These are phyloP conservation scores for Pythium myriotylum DNA, from an alignment of 352 stramenopile species.

Conservation along the genomic window DNA sequence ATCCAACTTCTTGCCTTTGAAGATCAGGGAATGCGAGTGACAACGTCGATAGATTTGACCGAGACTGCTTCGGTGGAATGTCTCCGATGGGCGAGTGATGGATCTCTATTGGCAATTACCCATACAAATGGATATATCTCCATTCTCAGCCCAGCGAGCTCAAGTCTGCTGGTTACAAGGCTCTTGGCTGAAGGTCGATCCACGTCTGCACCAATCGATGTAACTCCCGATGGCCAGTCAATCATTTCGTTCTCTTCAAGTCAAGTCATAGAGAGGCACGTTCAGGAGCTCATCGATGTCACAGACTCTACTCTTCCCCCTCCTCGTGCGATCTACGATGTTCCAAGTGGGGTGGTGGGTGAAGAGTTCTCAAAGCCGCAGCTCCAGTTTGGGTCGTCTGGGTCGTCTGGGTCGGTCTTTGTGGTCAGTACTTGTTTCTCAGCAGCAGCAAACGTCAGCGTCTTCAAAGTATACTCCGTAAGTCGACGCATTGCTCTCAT, in stretches of 20 bases:
- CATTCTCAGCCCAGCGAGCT: slow-evolving; percentile 7
- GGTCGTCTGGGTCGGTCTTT: background rate
- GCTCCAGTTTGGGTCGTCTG: background rate
- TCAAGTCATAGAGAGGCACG: slow-evolving; percentile 1
- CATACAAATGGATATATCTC: slow-evolving; percentile 1
- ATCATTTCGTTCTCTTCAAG: background rate
- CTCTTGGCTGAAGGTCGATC: background rate
- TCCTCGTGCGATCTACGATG: background rate
- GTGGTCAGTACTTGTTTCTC: background rate
- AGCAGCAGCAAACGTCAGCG: background rate
- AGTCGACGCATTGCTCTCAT: background rate
- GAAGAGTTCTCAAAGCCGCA: background rate
- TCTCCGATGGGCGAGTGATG: slow-evolving; percentile 17
- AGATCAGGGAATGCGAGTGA: slow-evolving; percentile 16
- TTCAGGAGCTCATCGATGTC: slow-evolving; percentile 1
- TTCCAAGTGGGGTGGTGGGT: background rate
- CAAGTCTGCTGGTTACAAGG: background rate
- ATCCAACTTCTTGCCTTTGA: slow-evolving; percentile 29
- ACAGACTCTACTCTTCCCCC: background rate
- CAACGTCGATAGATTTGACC: slow-evolving; percentile 19
- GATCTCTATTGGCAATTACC: slow-evolving; percentile 4
- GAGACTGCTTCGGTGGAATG: background rate
- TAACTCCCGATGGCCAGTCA: slow-evolving; percentile 11
- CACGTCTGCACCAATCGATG: background rate
- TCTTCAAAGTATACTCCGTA: background rate